Base-by-base conservation (phyloP, 2,329 filamentous ascomycete genomes). In the Cyphellophora europaea region DNA sequence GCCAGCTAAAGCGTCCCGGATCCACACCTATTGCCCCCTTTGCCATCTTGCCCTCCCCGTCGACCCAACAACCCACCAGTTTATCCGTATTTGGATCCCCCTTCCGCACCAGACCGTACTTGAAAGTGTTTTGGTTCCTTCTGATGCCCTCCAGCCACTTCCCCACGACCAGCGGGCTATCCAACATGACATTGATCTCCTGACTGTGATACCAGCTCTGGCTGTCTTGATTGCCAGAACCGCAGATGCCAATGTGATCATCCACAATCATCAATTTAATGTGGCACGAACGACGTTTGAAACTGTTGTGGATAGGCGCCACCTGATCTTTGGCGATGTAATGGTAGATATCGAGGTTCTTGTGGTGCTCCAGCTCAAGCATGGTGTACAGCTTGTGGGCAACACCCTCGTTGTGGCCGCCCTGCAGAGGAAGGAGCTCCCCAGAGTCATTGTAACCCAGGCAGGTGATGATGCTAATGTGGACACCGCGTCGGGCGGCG, bases 391-490 rank as follows among this genome's bases (percentile, higher is more conserved):
- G 62, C 5, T 67, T 60, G 40, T 77, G 65, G 0, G 78, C 72
- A 2, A 77, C 67, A 65, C 80, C 78, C 42, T 87, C 81, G 51
- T 87, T 87, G 11, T 77, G 82, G 1, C 82, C 82, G 18, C 81
- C 81, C 53, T 87, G 81, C 40, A 74, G 72, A 0, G 83, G 82
- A 1, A 89, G 71, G 19, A 88, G 69, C 53, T 88, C 81, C 14
- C 82, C 83, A 0, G 74, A 63, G 45, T 88, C 83, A 43, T 88
- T 88, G 59, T 89, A 89, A 1, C 83, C 82, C 1, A 88, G 69
- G 44, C 80, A 85, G 2, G 86, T 66, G 43, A 83, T 87, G 52
- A 76, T 79, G 1, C 71, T 76, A 0, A 87, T 74, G 33, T 77
- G 62, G 0, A 87, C 57, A 0, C 82, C 82, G 1, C 82, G 65